phyloP scores from a whole-genome alignment of 2,329 filamentous ascomycete species.

The Didymella keratinophila region DNA sequence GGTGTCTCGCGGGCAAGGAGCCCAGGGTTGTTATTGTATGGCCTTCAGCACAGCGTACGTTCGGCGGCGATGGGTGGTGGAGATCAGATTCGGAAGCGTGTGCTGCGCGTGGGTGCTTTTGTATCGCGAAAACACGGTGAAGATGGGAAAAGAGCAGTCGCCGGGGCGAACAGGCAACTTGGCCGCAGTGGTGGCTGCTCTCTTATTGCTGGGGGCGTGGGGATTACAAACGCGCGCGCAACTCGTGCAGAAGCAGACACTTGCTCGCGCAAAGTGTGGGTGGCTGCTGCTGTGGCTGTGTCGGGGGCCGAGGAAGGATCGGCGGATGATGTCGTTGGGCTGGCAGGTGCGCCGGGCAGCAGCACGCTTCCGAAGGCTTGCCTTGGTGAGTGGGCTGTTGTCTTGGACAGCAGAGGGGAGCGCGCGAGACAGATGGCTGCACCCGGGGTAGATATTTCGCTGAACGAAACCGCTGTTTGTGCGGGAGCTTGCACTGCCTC shows the following conservation, averaged over 20 bases:
- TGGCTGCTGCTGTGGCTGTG: conserved; percentile 23
- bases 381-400: conserved; percentile 14
- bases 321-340: conserved; percentile 20
- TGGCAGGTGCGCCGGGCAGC: conserved; percentile 22
- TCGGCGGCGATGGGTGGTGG: conserved; percentile 38
- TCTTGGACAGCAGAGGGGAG: conserved; percentile 18
- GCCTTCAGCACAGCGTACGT: conserved; percentile 49
- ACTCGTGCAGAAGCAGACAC: conserved; percentile 14
- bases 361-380: conserved; percentile 17
- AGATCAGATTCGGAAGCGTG: conserved; percentile 41
- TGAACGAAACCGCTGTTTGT: conserved; percentile 20
- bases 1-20: conserved; percentile 52
- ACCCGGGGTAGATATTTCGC: conserved; percentile 18
- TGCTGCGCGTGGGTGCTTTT: conserved; percentile 37
- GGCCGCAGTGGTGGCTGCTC: not conserved
- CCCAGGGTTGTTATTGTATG: conserved; percentile 48
- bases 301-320: conserved; percentile 20
- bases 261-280: conserved; percentile 6
- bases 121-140: conserved; percentile 45
- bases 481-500: conserved; percentile 24
- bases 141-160: conserved; percentile 4
- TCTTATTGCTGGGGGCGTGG: conserved; percentile 11
- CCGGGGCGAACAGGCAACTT: conserved; percentile 6
- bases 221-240: conserved; percentile 19
- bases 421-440: conserved; percentile 15